phyloP scores from a whole-genome alignment of 331 rosid genomes.

The Malus hybrid region DNA sequence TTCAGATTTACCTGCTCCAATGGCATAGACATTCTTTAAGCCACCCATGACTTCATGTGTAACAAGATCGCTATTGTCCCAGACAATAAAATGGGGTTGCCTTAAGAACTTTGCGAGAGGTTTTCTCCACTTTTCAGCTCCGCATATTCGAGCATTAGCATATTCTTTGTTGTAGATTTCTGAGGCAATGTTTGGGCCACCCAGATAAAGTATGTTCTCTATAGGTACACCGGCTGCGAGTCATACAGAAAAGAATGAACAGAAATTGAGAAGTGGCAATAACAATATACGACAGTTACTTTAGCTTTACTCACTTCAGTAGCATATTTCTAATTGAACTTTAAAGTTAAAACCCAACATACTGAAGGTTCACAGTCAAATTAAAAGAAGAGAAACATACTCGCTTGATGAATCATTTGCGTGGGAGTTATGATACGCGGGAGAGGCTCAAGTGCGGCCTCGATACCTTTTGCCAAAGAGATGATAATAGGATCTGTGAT shows the following conservation, averaged over 20 bases:
- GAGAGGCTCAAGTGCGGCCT: conserved; percentile 76
- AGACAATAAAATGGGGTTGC: conserved; percentile 83
- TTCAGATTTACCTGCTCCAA: conserved; percentile 68
- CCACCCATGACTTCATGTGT: conserved; percentile 99
- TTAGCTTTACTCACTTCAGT: too few species aligned
- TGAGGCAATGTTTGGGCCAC: conserved; percentile 93
- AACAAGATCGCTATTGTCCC: conserved; percentile 94
- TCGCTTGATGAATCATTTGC: conserved; percentile 73
- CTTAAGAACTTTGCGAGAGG: conserved; percentile 79
- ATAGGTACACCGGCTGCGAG: conserved; percentile 68
- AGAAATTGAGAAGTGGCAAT: background rate
- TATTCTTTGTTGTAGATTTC: conserved; percentile 87
- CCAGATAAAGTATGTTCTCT: conserved; percentile 91
- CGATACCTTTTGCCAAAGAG: conserved; percentile 78
- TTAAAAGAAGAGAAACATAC: conserved; percentile 37
- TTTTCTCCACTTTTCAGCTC: conserved; percentile 91
- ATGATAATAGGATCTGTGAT: conserved; percentile 70
- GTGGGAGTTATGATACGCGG: conserved; percentile 90
- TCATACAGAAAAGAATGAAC: background rate
- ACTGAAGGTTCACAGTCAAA: background rate
- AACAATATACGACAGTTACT: too few species aligned
- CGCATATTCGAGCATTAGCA: conserved; percentile 81
- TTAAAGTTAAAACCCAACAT: background rate
- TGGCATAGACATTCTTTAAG: conserved; percentile 68
- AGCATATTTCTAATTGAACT: background rate